phyloP scores from a whole-genome alignment of 169 alveolate species.

The Plasmodium vinckei region DNA sequence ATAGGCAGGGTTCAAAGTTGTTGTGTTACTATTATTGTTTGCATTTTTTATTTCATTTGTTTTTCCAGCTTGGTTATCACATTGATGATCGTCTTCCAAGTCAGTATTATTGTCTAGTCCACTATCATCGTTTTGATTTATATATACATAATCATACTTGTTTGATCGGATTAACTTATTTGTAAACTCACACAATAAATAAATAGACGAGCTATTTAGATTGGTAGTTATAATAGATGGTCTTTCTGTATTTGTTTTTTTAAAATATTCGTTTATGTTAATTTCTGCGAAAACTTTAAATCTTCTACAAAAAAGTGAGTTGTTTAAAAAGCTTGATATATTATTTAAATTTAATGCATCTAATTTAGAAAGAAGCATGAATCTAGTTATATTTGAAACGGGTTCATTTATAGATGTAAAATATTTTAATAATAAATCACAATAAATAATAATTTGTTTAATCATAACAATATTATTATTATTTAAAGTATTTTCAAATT shows the following conservation, averaged over 20 bases:
- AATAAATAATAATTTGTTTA: conserved; percentile 36
- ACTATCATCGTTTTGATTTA: conserved; percentile 13
- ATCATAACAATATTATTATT: conserved; percentile 48
- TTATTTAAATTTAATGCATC: conserved; percentile 75
- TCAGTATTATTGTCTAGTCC: background rate
- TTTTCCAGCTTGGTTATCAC: background rate
- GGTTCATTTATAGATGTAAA: conserved; percentile 12
- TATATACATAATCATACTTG: conserved; percentile 68
- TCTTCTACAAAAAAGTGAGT: conserved; percentile 64
- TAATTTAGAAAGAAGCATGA: conserved; percentile 21
- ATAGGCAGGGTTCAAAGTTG: too few species aligned
- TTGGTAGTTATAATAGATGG: background rate
- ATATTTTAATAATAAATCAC: conserved; percentile 20
- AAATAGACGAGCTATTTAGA: conserved; percentile 57
- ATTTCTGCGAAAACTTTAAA: conserved; percentile 68
- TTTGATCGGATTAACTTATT: conserved; percentile 65
- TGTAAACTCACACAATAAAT: conserved; percentile 61
- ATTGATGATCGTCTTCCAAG: background rate
- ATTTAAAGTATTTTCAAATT: conserved; percentile 18
- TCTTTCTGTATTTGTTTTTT: background rate
- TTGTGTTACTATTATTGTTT: too few species aligned
- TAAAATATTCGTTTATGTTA: conserved; percentile 14
- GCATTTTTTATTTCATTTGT: background rate
- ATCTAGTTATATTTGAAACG: conserved; percentile 18
- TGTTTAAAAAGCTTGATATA: conserved; percentile 55